A percentile compares a stretch with the other conserved stretches of the same genome.
These are phyloP conservation scores for Angophora floribunda DNA, from an alignment of 345 rosid genomes.

Conservation along the genomic window DNA sequence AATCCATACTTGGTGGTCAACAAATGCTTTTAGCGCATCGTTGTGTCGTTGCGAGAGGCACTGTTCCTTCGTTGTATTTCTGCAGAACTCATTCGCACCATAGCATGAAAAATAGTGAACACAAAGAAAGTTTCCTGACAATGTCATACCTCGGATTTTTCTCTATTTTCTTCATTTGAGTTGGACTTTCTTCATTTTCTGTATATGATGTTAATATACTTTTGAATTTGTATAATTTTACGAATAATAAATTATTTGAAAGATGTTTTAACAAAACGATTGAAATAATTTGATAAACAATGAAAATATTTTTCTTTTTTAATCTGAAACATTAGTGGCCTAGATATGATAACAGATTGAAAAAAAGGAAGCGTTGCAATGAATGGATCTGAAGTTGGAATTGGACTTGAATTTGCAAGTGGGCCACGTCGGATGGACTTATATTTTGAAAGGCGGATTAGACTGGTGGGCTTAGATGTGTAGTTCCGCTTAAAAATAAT, in stretches of 20 bases:
- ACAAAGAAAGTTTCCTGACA: background rate
- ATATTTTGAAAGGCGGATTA: background rate
- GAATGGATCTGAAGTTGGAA: background rate
- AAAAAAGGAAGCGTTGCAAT: too few relatives aligned
- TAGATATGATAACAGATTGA: too few relatives aligned
- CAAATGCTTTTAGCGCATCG: background rate
- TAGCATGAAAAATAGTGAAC: background rate
- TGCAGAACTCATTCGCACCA: background rate
- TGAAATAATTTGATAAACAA: rapidly evolving
- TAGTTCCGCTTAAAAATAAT: background rate
- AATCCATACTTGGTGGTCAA: background rate
- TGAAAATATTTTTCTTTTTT: background rate
- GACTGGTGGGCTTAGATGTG: background rate
- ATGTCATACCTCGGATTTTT: background rate
- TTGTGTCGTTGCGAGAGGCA: background rate
- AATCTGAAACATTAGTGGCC: too few relatives aligned
- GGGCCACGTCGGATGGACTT: background rate
- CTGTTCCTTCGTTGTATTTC: background rate
- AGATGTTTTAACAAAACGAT: background rate
- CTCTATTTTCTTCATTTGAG: background rate
- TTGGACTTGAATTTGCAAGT: background rate
- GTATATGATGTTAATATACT: background rate
- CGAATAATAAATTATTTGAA: rapidly evolving
- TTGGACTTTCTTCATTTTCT: background rate
- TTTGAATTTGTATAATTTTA: background rate